Evolutionary conservation across 805 yeast species (phyloP).

Genomic region (Zygoascus tannicola): DNA sequence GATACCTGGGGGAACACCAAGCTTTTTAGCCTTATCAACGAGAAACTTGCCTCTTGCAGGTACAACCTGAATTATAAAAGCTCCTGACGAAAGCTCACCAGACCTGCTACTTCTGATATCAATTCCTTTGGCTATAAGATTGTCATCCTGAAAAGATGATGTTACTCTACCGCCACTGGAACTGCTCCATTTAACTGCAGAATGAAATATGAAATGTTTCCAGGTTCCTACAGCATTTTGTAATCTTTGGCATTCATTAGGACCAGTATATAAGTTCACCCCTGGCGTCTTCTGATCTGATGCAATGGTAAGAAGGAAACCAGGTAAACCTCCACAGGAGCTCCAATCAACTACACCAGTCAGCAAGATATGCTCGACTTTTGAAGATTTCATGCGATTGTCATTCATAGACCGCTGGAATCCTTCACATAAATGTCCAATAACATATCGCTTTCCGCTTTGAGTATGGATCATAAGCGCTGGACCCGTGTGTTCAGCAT

Average conservation of each 20-base stretch:
- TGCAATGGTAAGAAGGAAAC: slow-evolving; percentile 68
- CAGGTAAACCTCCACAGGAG: slow-evolving; percentile 87
- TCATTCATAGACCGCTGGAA: slow-evolving; percentile 67
- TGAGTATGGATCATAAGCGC: slow-evolving; percentile 37
- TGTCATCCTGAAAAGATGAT: slow-evolving; percentile 24
- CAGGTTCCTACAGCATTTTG: slow-evolving; percentile 43
- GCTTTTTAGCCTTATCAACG: slow-evolving; percentile 49
- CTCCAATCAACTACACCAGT: slow-evolving; percentile 76
- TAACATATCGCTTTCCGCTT: slow-evolving; percentile 48
- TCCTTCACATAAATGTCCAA: slow-evolving; percentile 84
- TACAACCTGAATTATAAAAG: slow-evolving; percentile 59
- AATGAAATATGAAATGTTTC: slow-evolving; percentile 79
- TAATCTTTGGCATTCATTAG: neutral
- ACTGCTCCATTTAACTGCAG: slow-evolving; percentile 46
- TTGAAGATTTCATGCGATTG: slow-evolving; percentile 46
- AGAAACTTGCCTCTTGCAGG: slow-evolving; percentile 72
- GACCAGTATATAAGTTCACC: neutral
- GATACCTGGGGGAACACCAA: slow-evolving; percentile 63
- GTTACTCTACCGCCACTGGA: slow-evolving; percentile 17
- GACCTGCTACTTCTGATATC: neutral
- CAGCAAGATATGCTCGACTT: slow-evolving; percentile 55
- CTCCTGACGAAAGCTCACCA: slow-evolving; percentile 29
- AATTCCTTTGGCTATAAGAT: slow-evolving; percentile 21
- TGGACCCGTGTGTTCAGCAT: slow-evolving; percentile 42
- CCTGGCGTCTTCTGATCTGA: slow-evolving; percentile 48